phyloP scores from a whole-genome alignment of 768 basidiomycete species.

The Kwoniella sp. region DNA sequence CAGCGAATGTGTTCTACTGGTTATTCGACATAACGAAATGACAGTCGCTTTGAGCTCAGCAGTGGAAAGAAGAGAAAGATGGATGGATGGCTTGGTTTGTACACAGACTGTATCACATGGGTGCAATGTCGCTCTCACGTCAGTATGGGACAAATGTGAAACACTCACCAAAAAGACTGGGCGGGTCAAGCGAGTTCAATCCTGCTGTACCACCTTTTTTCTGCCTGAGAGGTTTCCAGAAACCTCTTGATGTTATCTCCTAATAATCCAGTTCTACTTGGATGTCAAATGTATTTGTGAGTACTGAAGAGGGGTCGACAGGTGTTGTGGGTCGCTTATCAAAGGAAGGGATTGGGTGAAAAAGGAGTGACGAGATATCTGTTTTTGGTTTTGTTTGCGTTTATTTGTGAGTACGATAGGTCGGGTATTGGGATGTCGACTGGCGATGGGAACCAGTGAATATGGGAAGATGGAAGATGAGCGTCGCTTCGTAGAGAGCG shows the following conservation, averaged over 20 bases:
- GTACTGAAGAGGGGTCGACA: background rate
- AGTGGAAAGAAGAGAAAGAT: too few relatives aligned
- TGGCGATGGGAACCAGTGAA: background rate
- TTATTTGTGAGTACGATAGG: background rate
- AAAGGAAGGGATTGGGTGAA: constrained; percentile 3
- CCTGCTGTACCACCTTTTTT: background rate
- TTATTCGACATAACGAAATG: background rate
- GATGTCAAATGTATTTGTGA: background rate
- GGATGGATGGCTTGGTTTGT: constrained; percentile 3
- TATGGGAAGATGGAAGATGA: background rate
- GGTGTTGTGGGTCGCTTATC: background rate
- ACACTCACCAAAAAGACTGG: constrained; percentile 24
- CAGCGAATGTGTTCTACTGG: background rate
- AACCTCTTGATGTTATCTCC: constrained; percentile 1
- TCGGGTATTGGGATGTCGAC: background rate
- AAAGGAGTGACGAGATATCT: background rate
- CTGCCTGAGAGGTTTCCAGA: constrained; percentile 10
- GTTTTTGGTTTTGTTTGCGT: background rate
- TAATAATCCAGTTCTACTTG: constrained; percentile 1
- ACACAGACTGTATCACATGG: constrained; percentile 1
- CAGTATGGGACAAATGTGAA: constrained; percentile 13
- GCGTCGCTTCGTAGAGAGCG: background rate
- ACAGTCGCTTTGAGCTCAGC: too few relatives aligned
- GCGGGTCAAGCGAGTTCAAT: constrained; percentile 5
- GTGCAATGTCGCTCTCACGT: background rate